phyloP scores from a whole-genome alignment of 805 yeast species.

The Debaryomyces hansenii region DNA sequence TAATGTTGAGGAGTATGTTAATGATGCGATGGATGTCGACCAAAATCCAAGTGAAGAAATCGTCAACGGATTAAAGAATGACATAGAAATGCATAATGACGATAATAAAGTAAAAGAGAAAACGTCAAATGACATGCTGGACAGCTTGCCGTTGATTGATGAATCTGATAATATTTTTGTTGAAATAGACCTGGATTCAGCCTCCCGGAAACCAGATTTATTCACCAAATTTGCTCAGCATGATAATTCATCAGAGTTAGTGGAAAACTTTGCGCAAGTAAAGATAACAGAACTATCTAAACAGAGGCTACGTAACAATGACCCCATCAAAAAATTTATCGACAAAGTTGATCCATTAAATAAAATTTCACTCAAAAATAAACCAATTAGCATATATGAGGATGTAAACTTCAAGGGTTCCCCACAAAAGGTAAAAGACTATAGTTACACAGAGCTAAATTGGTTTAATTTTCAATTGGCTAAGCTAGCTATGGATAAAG shows the following conservation, averaged over 20 bases:
- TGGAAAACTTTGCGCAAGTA: conserved; percentile 31
- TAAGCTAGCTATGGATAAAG: conserved; percentile 11
- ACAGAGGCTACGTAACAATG: conserved; percentile 8
- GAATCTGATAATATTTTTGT: not conserved
- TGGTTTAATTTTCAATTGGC: conserved; percentile 43
- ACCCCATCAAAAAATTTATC: conserved; percentile 32
- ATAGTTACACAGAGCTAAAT: conserved; percentile 32
- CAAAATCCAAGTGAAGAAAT: not conserved
- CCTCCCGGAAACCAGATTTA: conserved; percentile 5
- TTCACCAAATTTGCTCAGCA: conserved; percentile 7
- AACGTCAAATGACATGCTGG: not conserved
- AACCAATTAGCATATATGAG: conserved; percentile 40
- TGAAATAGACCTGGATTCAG: not conserved
- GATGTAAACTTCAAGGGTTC: conserved; percentile 36
- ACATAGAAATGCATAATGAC: not conserved
- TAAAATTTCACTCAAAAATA: conserved; percentile 30
- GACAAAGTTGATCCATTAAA: conserved; percentile 44
- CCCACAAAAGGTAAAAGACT: conserved; percentile 31
- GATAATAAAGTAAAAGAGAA: not conserved
- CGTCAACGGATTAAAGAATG: not conserved
- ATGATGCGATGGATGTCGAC: not conserved
- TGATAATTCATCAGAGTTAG: conserved; percentile 19
- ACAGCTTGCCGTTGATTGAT: not conserved
- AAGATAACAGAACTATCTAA: conserved; percentile 17
- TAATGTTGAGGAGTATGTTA: not conserved